phyloP scores from a whole-genome alignment of 2,329 filamentous ascomycete genomes.

The Nothophaeocryptopus gaeumannii region DNA sequence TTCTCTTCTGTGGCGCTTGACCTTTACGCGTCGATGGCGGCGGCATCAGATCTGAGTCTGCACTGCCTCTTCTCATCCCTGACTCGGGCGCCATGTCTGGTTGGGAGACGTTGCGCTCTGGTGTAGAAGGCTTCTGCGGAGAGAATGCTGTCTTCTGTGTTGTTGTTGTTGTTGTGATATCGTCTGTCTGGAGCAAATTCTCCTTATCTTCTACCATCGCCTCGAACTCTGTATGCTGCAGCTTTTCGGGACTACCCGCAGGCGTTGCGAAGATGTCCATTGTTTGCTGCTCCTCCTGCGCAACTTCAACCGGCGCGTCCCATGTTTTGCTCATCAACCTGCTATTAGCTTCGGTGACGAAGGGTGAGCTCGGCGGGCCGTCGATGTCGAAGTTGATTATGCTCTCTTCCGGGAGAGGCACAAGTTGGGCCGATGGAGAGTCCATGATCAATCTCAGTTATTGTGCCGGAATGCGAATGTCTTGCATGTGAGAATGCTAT shows the following conservation, averaged over 20 bases:
- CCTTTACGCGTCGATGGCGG: slow-evolving; percentile 30
- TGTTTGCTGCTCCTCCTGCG: slow-evolving; percentile 20
- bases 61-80: slow-evolving; percentile 23
- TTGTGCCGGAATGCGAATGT: slow-evolving; percentile 1
- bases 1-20: slow-evolving; percentile 24
- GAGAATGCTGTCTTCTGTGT: slow-evolving; percentile 26
- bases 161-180: slow-evolving; percentile 13
- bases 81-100: slow-evolving; percentile 10
- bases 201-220: slow-evolving; percentile 32
- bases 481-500: background rate
- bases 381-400: slow-evolving; percentile 34
- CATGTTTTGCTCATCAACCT: slow-evolving; percentile 33
- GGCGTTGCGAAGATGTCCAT: slow-evolving; percentile 22
- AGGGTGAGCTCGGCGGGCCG: slow-evolving; percentile 45
- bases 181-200: slow-evolving; percentile 26
- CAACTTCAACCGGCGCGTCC: slow-evolving; percentile 19
- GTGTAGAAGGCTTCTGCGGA: slow-evolving; percentile 22
- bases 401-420: slow-evolving; percentile 19
- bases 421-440: slow-evolving; percentile 15
- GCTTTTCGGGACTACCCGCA: slow-evolving; percentile 8
- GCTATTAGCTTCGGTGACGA: slow-evolving; percentile 44
- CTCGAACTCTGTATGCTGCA: background rate
- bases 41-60: slow-evolving; percentile 32
- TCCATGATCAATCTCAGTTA: slow-evolving; percentile 20
- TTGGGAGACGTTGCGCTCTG: slow-evolving; percentile 21